A percentile compares a stretch with the other conserved stretches of the same genome.
These are phyloP conservation scores for Hagleromyces aurorensis DNA, from an alignment of 805 yeast genomes.

Conservation along the genomic window DNA sequence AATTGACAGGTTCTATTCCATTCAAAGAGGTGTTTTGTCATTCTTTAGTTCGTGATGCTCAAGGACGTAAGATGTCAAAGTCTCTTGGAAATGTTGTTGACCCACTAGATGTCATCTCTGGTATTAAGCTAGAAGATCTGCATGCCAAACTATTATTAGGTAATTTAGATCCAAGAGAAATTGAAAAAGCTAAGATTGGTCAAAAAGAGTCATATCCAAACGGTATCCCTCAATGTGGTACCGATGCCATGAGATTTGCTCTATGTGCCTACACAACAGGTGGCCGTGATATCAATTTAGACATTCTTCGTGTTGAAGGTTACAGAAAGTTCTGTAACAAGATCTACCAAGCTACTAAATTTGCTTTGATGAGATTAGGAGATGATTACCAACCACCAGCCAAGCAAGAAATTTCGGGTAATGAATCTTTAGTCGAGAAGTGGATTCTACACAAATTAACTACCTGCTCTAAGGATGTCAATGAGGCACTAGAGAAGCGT, in stretches of 20 bases:
- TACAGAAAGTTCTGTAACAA: constrained; percentile 99
- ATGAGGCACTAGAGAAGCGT: constrained; percentile 65
- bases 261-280: constrained; percentile 98
- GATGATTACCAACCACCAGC: constrained; percentile 79
- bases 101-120: constrained; percentile 88
- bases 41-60: constrained; percentile 97
- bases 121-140: constrained; percentile 71
- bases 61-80: constrained; percentile 98
- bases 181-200: constrained; percentile 80
- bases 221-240: constrained; percentile 99
- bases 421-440: constrained; percentile 86
- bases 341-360: constrained; percentile 97
- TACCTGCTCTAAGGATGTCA: constrained; percentile 55
- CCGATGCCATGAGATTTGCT: constrained; percentile 97
- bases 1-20: constrained; percentile 85
- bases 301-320: constrained; percentile 94
- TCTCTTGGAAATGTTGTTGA: constrained; percentile 95
- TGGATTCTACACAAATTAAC: constrained; percentile 91
- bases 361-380: constrained; percentile 88
- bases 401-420: constrained; percentile 52
- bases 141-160: constrained; percentile 73
- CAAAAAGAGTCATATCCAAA: constrained; percentile 86
- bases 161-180: constrained; percentile 83
- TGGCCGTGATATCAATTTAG: constrained; percentile 96
- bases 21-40: constrained; percentile 97